Base-by-base conservation (phyloP, 1,139 yeast genomes). In the Kodamaea sp. region DNA sequence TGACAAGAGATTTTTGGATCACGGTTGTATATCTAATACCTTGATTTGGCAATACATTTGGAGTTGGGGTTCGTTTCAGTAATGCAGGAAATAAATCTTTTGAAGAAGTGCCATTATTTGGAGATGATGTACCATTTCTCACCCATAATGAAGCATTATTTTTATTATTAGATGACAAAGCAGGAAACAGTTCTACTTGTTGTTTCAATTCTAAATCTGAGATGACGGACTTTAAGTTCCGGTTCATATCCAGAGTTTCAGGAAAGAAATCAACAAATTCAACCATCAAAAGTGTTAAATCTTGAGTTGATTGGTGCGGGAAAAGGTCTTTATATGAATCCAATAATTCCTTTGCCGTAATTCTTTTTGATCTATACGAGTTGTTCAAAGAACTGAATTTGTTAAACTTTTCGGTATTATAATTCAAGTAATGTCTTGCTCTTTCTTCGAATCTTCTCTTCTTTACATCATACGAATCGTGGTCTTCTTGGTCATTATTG, bases 361-460 rank as follows among this genome's bases (percentile, higher is more conserved):
- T 52, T 20, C 67, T 62, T 37, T 73, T 70, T 25, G 70, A 60
- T 36, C 70, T 67, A 55, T 66, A 87, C 9, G 65, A 58, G 20
- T 63, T 62, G 54, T 83, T 85, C 15, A 77, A 46, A 2, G 63
- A 61, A 25, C 62, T 57, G 55, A 88, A 88, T 38, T 65, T 57
- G 8, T 68, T 62, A 47, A 80, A 69, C 27, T 68, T 67, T 8
- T 61, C 58, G 6, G 62, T 61, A 29, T 81, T 73, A 48, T 83
- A 79, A 39, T 76, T 72, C 41, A 86, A 65, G 54, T 84, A 84
- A 57, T 83, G 88, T 56, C 82, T 81, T 1, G 96, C 96, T 52
- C 96, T 73, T 57, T 88, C 96, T 47, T 85, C 94, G 31, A 89
- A 70, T 47, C 96, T 71, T 56, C 73, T 67, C 49, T 68, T 73